Evolutionary conservation across 352 stramenopile genomes (phyloP).

Genomic region (Phytophthora pini): DNA sequence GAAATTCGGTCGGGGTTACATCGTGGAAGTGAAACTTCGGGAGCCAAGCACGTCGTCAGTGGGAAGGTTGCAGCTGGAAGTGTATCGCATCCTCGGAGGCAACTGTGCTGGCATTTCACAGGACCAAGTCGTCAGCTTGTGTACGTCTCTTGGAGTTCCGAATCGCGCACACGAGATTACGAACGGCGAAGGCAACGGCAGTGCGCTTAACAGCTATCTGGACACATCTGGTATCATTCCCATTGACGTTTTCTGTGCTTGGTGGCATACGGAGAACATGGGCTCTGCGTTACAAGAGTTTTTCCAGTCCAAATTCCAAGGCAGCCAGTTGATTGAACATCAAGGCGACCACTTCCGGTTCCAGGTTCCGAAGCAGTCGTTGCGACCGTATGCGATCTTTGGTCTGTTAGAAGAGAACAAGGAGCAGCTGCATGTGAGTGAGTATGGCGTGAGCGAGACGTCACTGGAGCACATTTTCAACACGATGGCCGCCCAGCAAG

Average conservation of each 20-base stretch:
- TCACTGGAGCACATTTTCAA: conserved; percentile 95
- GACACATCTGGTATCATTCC: conserved; percentile 51
- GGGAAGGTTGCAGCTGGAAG: conserved; percentile 35
- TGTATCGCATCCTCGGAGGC: conserved; percentile 29
- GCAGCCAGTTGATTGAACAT: conserved; percentile 60
- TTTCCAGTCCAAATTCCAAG: conserved; percentile 49
- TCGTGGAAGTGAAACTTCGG: conserved; percentile 83
- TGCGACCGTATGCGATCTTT: conserved; percentile 75
- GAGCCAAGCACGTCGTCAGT: conserved; percentile 34
- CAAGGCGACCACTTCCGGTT: conserved; percentile 75
- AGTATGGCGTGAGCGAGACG: conserved; percentile 92
- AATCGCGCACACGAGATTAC: conserved; percentile 47
- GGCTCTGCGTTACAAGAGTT: conserved; percentile 48
- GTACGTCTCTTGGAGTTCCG: conserved; percentile 39
- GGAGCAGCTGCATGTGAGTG: conserved; percentile 61
- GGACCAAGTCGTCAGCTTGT: conserved; percentile 44
- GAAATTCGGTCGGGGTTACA: conserved; percentile 95
- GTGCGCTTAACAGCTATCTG: conserved; percentile 52
- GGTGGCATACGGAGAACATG: conserved; percentile 61
- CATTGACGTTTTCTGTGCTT: conserved; percentile 59
- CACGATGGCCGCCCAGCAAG: conserved; percentile 85
- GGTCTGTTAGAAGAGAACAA: conserved; percentile 76
- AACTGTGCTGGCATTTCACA: conserved; percentile 39
- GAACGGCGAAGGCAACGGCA: conserved; percentile 47
- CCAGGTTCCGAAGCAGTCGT: conserved; percentile 66